Percentiles rank a stretch among this genome's conserved stretches.
Evolutionary conservation across 306 rosid genomes (phyloP).

Genomic region (Spatholobus suberectus): DNA sequence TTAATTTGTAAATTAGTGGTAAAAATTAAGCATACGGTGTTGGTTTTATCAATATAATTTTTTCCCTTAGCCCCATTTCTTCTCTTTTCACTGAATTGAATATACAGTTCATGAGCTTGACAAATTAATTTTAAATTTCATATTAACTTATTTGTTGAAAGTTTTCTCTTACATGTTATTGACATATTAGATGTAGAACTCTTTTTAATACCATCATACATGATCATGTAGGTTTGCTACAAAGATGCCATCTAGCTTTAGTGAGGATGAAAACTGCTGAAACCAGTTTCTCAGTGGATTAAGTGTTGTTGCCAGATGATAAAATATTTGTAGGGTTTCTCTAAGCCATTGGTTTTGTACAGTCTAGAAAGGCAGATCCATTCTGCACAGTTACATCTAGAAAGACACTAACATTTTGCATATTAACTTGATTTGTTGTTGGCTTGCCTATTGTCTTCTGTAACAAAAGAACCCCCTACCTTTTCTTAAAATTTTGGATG

Average conservation of each 20-base stretch:
- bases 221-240: constrained; percentile 61
- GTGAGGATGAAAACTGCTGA: constrained; percentile 90
- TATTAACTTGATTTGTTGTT: constrained; percentile 41
- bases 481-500: constrained; percentile 24
- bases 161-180: neutral
- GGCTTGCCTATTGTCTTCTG: constrained; percentile 57
- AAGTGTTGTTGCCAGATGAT: constrained; percentile 39
- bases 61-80: neutral
- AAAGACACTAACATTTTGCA: too few relatives aligned
- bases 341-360: constrained; percentile 50
- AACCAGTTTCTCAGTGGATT: constrained; percentile 73
- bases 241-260: constrained; percentile 79
- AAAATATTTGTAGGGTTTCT: constrained; percentile 38
- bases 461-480: constrained; percentile 26
- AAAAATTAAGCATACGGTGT: constrained; percentile 2
- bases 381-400: constrained; percentile 4
- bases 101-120: too few relatives aligned
- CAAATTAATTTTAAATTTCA: too few relatives aligned
- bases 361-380: constrained; percentile 56
- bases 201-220: constrained; percentile 32
- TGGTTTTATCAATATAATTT: neutral
- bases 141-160: too few relatives aligned
- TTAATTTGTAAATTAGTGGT: neutral
- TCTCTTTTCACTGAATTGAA: neutral
- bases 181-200: neutral